phyloP scores from a whole-genome alignment of 1,284 basidiomycete genomes.

The Boletus smithii region DNA sequence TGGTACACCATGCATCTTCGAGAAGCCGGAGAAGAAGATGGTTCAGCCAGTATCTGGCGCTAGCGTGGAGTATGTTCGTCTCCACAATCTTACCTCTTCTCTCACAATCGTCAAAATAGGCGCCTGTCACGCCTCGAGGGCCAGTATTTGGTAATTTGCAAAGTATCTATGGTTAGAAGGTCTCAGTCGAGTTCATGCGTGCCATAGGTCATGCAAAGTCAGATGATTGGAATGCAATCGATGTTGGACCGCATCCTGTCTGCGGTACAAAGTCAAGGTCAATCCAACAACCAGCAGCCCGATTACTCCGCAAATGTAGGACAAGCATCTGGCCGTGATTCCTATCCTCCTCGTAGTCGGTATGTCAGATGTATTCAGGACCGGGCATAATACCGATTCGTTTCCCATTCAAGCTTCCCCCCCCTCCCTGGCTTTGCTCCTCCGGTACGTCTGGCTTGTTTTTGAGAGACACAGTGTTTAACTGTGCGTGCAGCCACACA shows the following conservation, averaged over 20 bases:
- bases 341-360: constrained; percentile 36
- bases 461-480: background rate
- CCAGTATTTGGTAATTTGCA: constrained; percentile 63
- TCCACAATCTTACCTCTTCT: constrained; percentile 8
- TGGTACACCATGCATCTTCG: constrained; percentile 83
- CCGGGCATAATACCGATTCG: constrained; percentile 4
- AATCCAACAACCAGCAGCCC: constrained; percentile 35
- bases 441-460: constrained; percentile 53
- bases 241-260: constrained; percentile 76
- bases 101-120: constrained; percentile 41
- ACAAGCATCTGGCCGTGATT: constrained; percentile 22
- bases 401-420: constrained; percentile 51
- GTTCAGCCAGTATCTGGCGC: constrained; percentile 55
- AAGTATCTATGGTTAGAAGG: constrained; percentile 32
- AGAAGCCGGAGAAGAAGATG: constrained; percentile 87
- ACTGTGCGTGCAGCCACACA: constrained; percentile 60
- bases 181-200: constrained; percentile 44
- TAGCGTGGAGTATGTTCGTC: constrained; percentile 59
- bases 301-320: constrained; percentile 20
- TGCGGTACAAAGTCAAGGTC: constrained; percentile 56
- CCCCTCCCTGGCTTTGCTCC: constrained; percentile 87
- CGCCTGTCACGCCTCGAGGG: constrained; percentile 79
- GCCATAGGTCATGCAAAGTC: constrained; percentile 74
- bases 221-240: constrained; percentile 88
- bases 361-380: constrained; percentile 24